phyloP scores from a whole-genome alignment of 1,284 basidiomycete genomes.

The Pisolithus thermaeus region DNA sequence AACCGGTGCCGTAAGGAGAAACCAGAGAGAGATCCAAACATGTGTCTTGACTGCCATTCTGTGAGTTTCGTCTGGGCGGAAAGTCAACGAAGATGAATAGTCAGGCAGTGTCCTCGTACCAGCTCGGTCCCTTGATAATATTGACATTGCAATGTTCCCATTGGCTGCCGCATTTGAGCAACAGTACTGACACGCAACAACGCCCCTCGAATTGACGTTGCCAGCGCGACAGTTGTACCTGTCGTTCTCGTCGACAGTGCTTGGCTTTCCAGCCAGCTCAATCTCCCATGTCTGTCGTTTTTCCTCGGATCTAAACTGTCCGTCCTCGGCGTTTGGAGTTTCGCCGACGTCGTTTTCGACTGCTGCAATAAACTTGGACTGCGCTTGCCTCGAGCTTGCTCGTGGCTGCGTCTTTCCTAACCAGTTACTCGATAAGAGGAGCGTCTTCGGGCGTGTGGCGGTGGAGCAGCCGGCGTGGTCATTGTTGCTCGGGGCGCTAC shows the following conservation, averaged over 20 bases:
- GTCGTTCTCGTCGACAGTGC: too few relatives aligned
- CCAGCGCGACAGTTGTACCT: not conserved
- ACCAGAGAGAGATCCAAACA: slow-evolving; percentile 67
- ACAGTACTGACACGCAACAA: too few relatives aligned
- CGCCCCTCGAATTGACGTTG: not conserved
- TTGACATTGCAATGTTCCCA: not conserved
- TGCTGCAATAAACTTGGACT: not conserved
- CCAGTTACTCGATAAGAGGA: not conserved
- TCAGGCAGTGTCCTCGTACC: too few relatives aligned
- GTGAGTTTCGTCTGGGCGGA: not conserved
- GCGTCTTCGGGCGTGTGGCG: not conserved
- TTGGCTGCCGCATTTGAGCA: not conserved
- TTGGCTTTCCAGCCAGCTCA: too few relatives aligned
- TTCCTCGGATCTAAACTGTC: too few relatives aligned
- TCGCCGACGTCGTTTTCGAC: not conserved
- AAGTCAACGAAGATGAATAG: too few relatives aligned
- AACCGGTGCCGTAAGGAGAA: slow-evolving; percentile 50
- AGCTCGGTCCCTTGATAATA: not conserved
- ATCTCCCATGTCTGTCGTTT: too few relatives aligned
- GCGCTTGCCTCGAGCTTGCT: not conserved
- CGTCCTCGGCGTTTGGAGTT: not conserved
- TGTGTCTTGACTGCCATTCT: slow-evolving; percentile 47
- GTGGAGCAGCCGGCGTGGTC: not conserved
- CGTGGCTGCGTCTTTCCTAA: not conserved
- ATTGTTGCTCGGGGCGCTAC: not conserved